Base-by-base conservation (phyloP, 2,329 filamentous ascomycete species). In the Claviceps pusilla region DNA sequence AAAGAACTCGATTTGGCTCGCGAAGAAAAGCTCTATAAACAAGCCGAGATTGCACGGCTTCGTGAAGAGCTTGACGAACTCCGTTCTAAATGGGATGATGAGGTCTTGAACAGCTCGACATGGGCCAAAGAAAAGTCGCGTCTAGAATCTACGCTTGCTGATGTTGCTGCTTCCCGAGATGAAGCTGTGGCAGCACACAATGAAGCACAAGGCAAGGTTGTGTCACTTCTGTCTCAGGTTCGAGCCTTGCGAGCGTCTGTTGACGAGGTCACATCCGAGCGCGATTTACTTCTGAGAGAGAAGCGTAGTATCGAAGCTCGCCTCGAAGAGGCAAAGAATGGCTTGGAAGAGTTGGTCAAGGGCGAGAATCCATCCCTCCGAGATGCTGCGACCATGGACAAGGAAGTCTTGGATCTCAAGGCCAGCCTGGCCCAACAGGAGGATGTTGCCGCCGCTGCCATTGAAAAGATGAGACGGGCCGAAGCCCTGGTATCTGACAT, bases 91-190 rank as follows among this genome's bases (percentile, higher is more conserved):
- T 97, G 93, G 91, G 93, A 98, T 64, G 89, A 97, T 62, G 91
- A 98, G 70, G 89, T 97, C 11, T 80, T 97, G 61, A 97, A 97
- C 71, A 95, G 89, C 69, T 95, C 89, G 16, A 95, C 91, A 0
- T 97, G 93, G 90, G 90, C 90, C 12, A 98, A 98, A 73, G 91
- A 98, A 72, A 97, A 97, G 75, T 80, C 89, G 16, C 84, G 91
- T 16, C 77, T 98, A 45, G 91, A 97, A 67, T 82, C 89, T 57
- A 94, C 89, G 5, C 76, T 98, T 54, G 83, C 91, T 51, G 89
- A 96, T 66, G 80, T 97, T 37, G 86, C 87, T 11, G 84, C 87
- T 50, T 95, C 89, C n/a, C 83, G 91, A 3, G 91, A 98, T 60
- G 93, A 98, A 68, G 91, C 93, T 10, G 86, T 89, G 51, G 84